Evolutionary conservation across 805 yeast species (phyloP), one percentile per base, ranked within the genome.

Genomic region (Spathaspora gorwiae): DNA sequence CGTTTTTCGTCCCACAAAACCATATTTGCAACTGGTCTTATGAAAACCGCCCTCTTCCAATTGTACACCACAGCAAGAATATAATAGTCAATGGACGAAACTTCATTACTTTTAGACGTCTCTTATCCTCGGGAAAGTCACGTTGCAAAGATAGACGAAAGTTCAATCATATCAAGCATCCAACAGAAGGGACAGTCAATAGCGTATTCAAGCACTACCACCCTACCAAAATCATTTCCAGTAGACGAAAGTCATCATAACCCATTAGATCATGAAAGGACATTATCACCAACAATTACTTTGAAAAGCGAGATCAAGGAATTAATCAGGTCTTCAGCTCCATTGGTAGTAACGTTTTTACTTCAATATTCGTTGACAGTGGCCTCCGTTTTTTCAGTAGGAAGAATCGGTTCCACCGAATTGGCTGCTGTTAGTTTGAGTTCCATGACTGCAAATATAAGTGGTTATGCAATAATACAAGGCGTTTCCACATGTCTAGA

Each of bases 401-500:
- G 92, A 8, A 79, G 82, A 52, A 71, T 86, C 43, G 90, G 92
- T 2, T 76, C 80, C 33, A 72, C 75, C 24, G 89, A 84, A 53
- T 68, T 86, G 40, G 92, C 90, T 12, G 92, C 89, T 30, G 85
- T 84, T 6, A 80, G 89, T 12, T 65, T 86, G 40, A 84, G 87
- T 13, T 76, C 86, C 15, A 84, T 85, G 89, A 83, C 90, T 5
- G 86, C 88, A 7, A 85, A 84, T 57, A 84, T 86, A 44, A 75
- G 85, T 3, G 90, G 88, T 1, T 78, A 84, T 49, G 86, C 89
- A 33, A 75, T 84, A 9, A 81, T 86, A 52, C 86, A 84, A 53
- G 94, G 92, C 10, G 75, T 84, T 2, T 80, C 89, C n/a, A 84
- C 94, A 0, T 80, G 89, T 46, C 70, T 86, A 44, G 92, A 85